A percentile compares a stretch with the other conserved stretches of the same genome.
Evolutionary conservation across 164 flowering plant species (phyloP).

Genomic region (Nymphaea colorata): DNA sequence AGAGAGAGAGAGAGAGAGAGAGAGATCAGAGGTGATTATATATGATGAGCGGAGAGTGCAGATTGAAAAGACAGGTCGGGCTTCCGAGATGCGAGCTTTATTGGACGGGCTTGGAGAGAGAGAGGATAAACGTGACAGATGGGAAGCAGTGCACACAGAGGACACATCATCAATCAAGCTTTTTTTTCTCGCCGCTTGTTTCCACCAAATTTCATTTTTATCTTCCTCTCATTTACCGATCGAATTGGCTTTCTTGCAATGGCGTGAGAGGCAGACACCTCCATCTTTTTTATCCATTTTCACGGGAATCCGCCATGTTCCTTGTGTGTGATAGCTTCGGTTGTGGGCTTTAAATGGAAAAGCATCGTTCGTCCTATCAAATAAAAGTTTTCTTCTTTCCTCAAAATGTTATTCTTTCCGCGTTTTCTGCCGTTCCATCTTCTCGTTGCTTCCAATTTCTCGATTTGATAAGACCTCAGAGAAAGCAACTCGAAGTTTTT

Average conservation of each 20-base stretch:
- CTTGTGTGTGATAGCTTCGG: no score
- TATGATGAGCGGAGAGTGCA: neutral
- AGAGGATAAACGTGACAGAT: neutral
- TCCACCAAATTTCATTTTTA: neutral
- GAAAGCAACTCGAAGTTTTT: no score
- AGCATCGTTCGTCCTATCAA: no score
- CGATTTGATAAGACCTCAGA: no score
- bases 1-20: conserved; percentile 2
- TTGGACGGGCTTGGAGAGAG: neutral
- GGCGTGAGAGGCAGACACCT: neutral
- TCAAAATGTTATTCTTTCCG: no score
- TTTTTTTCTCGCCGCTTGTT: no score
- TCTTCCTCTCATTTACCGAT: neutral
- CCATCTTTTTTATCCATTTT: neutral
- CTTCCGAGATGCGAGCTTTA: neutral
- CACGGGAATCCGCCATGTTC: neutral
- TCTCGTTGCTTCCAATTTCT: no score
- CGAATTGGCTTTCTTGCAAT: neutral
- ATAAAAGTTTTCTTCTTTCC: no score
- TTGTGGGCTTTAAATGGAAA: no score
- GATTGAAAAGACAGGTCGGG: neutral
- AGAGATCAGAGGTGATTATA: neutral
- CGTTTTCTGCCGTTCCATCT: no score
- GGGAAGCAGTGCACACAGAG: neutral
- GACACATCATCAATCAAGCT: neutral